Percentiles rank a stretch among this genome's conserved stretches.
These are phyloP conservation scores for Calonectria crousiana DNA, from an alignment of 2,329 filamentous ascomycete species.

Conservation along the genomic window DNA sequence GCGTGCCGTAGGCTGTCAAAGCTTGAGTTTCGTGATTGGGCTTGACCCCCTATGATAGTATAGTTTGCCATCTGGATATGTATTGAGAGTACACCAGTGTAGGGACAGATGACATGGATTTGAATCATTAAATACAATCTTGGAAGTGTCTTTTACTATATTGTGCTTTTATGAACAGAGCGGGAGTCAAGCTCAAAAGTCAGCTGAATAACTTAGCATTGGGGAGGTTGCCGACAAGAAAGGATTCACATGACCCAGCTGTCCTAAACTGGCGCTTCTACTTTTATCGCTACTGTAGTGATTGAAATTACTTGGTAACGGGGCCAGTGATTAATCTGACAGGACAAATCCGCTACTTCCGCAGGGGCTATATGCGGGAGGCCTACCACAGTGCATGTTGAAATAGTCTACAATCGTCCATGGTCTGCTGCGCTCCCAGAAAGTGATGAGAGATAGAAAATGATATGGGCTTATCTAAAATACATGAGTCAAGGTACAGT, in stretches of 20 bases:
- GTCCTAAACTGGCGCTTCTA: not conserved
- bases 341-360: not conserved
- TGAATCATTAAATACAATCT: too few relatives aligned
- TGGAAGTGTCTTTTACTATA: too few relatives aligned
- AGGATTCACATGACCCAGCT: rapidly evolving
- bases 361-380: not conserved
- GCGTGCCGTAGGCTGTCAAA: not conserved
- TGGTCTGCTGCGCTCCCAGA: not conserved
- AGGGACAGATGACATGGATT: too few relatives aligned
- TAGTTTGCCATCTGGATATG: too few relatives aligned
- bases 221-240: rapidly evolving
- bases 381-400: not conserved
- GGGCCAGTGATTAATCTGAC: not conserved
- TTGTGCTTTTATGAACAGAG: not conserved
- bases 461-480: not conserved
- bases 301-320: not conserved
- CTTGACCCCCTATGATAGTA: too few relatives aligned
- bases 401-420: not conserved
- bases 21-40: not conserved
- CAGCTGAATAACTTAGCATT: not conserved
- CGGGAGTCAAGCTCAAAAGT: not conserved
- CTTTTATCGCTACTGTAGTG: not conserved
- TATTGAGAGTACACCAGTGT: too few relatives aligned
- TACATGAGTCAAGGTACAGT: not conserved
- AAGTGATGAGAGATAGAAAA: not conserved